Conservation (phyloP, 1,139 yeast species). For the Schwanniomyces etchellsii region DNA sequence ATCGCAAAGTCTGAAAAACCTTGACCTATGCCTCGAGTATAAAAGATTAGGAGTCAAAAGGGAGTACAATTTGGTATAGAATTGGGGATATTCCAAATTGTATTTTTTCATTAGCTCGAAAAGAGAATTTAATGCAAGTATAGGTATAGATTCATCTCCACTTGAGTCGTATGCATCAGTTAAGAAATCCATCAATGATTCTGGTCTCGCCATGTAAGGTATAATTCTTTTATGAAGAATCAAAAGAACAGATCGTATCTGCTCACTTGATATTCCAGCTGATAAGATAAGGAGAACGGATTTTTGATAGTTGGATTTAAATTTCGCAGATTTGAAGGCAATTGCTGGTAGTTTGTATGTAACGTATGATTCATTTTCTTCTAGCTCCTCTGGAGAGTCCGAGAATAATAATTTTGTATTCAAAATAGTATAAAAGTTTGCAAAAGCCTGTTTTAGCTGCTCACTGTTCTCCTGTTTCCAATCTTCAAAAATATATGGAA, state of each 20-base stretch:
- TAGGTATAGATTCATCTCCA: constrained; percentile 64
- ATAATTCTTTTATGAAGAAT: constrained; percentile 79
- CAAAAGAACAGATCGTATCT: constrained; percentile 64
- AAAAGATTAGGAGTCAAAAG: constrained; percentile 69
- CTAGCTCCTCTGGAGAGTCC: constrained; percentile 21
- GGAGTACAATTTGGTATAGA: constrained; percentile 76
- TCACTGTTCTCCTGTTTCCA: constrained; percentile 16
- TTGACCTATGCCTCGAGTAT: constrained; percentile 75
- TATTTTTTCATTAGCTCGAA: constrained; percentile 78
- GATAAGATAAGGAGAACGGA: constrained; percentile 56
- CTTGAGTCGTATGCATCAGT: constrained; percentile 73
- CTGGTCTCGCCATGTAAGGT: constrained; percentile 77
- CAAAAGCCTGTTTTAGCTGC: constrained; percentile 21
- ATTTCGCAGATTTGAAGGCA: constrained; percentile 51
- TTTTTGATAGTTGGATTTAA: constrained; percentile 64
- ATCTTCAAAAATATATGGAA: constrained; percentile 16
- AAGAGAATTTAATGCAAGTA: constrained; percentile 80
- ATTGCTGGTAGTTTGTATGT: constrained; percentile 45
- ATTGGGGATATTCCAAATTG: constrained; percentile 90
- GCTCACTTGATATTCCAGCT: constrained; percentile 44
- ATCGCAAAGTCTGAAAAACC: constrained; percentile 85
- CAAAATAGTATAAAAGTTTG: constrained; percentile 36
- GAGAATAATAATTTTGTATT: constrained; percentile 22
- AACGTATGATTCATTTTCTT: constrained; percentile 28
- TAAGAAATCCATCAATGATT: constrained; percentile 83